phyloP scores from a whole-genome alignment of 75 land plant genomes.

The Ceratopteris richardii region DNA sequence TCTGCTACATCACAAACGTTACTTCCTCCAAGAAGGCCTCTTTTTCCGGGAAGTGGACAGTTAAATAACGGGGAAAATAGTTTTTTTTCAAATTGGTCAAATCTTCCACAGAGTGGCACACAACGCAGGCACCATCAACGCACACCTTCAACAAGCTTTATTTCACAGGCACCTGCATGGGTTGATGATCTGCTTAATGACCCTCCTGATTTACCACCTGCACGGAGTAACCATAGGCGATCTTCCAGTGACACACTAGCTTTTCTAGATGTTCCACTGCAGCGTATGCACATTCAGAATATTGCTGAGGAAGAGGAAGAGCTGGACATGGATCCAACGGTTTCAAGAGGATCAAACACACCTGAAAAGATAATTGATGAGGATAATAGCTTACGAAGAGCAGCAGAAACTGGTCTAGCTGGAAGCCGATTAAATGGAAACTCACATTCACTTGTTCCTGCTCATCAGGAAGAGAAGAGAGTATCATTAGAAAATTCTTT shows the following conservation, averaged over 20 bases:
- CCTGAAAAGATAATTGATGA: too few relatives aligned
- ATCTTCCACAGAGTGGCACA: not conserved
- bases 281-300: constrained; percentile 4
- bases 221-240: constrained; percentile 19
- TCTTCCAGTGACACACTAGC: constrained; percentile 29
- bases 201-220: constrained; percentile 7
- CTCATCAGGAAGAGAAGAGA: too few relatives aligned
- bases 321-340: constrained; percentile 1
- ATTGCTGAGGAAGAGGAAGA: constrained; percentile 15
- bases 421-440: too few relatives aligned
- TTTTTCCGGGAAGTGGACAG: constrained; percentile 11
- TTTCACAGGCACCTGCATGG: constrained; percentile 22
- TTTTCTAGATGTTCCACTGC: constrained; percentile 16
- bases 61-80: not conserved
- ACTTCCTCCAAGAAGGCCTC: constrained; percentile 31
- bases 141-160: constrained; percentile 30
- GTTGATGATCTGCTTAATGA: constrained; percentile 26
- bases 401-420: too few relatives aligned
- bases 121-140: constrained; percentile 10
- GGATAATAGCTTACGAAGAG: too few relatives aligned
- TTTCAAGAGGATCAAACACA: constrained; percentile 2
- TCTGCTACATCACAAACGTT: constrained; percentile 19
- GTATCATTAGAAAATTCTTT: too few relatives aligned
- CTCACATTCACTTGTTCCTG: too few relatives aligned
- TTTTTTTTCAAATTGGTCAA: constrained; percentile 4